Evolutionary conservation across 306 rosid genomes (phyloP).

Genomic region (Macrotyloma uniflorum): DNA sequence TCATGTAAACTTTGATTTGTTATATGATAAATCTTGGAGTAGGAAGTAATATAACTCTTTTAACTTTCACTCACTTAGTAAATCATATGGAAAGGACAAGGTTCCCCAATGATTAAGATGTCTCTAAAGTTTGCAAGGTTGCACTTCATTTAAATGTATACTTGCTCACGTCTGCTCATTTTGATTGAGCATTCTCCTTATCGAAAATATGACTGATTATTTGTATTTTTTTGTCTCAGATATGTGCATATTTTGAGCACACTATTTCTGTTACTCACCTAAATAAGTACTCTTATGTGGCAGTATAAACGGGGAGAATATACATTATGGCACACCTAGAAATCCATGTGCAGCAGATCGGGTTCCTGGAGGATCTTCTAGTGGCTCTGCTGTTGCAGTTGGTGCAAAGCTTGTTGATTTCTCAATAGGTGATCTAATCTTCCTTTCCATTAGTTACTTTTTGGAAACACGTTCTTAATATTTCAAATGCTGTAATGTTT

Average conservation of each 20-base stretch:
- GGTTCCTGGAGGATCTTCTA: constrained; percentile 64
- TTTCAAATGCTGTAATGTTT: neutral
- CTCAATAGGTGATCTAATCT: constrained; percentile 62
- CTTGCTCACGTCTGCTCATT: neutral
- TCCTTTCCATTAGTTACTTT: constrained; percentile 30
- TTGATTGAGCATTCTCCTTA: neutral
- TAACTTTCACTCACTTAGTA: neutral
- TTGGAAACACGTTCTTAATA: constrained; percentile 7
- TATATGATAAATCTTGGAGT: neutral
- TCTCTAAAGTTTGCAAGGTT: neutral
- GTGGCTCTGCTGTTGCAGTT: constrained; percentile 76
- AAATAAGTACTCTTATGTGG: constrained; percentile 21
- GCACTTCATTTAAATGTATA: neutral
- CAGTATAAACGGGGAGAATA: constrained; percentile 58
- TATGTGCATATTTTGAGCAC: constrained; percentile 16
- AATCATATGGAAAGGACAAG: neutral
- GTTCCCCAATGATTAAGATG: neutral
- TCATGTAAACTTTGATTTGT: neutral
- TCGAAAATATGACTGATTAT: neutral
- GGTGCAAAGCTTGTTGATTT: constrained; percentile 86
- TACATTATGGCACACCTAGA: constrained; percentile 58
- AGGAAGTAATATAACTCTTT: neutral
- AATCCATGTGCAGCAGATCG: constrained; percentile 57
- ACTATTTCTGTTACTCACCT: constrained; percentile 3
- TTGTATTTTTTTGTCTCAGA: neutral